phyloP scores from a whole-genome alignment of 306 rosid species.

The Sechiopsis laciniata region DNA sequence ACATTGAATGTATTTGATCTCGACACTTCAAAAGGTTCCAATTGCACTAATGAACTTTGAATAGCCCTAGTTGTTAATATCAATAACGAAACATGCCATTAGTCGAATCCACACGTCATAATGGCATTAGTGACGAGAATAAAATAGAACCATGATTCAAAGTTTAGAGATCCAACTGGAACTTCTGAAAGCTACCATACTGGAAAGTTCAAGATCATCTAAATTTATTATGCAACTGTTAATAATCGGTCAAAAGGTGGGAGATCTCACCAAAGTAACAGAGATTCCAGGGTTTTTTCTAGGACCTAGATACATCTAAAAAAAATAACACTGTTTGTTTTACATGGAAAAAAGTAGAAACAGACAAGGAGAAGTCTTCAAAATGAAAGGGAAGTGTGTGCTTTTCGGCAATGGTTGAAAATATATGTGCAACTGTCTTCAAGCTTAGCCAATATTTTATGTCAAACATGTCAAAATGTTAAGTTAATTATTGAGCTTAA shows the following conservation, averaged over 20 bases:
- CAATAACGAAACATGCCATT: not conserved
- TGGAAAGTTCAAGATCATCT: not conserved
- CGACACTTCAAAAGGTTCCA: not conserved
- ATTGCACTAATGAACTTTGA: not conserved
- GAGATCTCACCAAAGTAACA: not conserved
- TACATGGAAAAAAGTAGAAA: not conserved
- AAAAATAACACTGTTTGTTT: not conserved
- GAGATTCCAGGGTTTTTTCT: not conserved
- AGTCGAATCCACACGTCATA: not conserved
- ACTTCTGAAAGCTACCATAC: not conserved
- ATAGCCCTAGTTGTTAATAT: not conserved
- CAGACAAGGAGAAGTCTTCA: not conserved
- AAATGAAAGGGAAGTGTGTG: not conserved
- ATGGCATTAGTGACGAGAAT: not conserved
- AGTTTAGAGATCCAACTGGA: not conserved
- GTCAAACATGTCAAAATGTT: too few species aligned
- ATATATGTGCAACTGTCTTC: too few species aligned
- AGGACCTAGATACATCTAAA: not conserved
- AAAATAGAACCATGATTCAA: not conserved
- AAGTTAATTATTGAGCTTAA: too few species aligned
- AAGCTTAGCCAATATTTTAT: too few species aligned
- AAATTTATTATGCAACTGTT: not conserved
- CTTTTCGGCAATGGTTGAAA: too few species aligned
- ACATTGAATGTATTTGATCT: not conserved
- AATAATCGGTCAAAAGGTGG: not conserved